Conservation (phyloP, 2,329 filamentous ascomycete species). For the Hymenoscyphus fructigenus region DNA sequence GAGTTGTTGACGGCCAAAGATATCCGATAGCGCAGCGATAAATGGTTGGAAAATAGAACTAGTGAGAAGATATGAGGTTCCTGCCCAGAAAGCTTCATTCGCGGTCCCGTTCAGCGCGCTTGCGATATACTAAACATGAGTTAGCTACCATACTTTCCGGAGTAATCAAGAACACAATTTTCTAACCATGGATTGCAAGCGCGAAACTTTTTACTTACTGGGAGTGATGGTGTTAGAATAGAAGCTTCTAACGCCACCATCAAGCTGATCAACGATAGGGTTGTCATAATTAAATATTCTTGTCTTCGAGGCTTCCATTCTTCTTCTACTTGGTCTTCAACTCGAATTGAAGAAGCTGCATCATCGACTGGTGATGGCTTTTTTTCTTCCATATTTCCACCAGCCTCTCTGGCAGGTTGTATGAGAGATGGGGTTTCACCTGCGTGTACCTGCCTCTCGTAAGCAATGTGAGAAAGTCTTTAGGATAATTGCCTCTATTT, state of each 20-base stretch:
- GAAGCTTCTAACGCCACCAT: constrained; percentile 10
- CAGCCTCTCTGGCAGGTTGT: no score
- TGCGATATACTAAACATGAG: background rate
- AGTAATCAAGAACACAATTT: background rate
- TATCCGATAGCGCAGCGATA: constrained; percentile 36
- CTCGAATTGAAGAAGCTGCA: no score
- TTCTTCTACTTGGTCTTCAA: background rate
- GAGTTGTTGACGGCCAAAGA: constrained; percentile 38
- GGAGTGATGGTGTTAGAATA: constrained; percentile 4
- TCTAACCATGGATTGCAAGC: background rate
- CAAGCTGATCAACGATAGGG: constrained; percentile 10
- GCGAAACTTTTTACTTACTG: background rate
- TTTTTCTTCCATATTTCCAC: no score
- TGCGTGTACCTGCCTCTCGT: no score
- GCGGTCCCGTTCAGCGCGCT: constrained; percentile 45
- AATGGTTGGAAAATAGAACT: constrained; percentile 57
- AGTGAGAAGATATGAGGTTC: constrained; percentile 65
- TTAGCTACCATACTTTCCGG: background rate
- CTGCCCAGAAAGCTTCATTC: constrained; percentile 66
- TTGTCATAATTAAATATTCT: constrained; percentile 7
- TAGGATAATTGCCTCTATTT: no score
- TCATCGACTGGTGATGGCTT: no score
- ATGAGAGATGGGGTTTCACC: no score
- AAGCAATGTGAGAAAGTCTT: no score
- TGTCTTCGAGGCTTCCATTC: background rate